Evolutionary conservation across 257 asterid genomes (phyloP), one percentile per base, ranked within the genome.

Genomic region (Thymus quinquecostatus): DNA sequence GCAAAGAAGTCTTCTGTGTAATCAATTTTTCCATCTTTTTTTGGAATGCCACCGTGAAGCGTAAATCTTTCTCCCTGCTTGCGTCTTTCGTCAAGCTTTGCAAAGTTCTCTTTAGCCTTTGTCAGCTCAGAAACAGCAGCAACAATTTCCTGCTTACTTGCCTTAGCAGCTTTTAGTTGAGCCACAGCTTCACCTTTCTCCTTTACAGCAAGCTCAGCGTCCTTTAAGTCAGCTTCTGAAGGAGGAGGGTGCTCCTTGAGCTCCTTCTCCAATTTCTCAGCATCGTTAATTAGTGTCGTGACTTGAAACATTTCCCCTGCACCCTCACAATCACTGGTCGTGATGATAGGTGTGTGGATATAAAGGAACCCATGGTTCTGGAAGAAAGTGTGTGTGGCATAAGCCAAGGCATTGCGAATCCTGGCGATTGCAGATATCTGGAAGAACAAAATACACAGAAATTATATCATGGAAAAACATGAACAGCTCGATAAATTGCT

Each of bases 221-320:
- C 87, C 56, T 82, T 41, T 48, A 84, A n/a, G 66, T 87, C 96
- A 10, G 84, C 76, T 65, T 83, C 95, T 38, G 91, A 83, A 70
- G 97, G 96, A 56, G 92, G 76, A 44, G 93, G 93, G 70, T 72
- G 81, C 68, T 86, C 92, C 72, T 80, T 88, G 76, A 95, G 78
- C 13, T 95, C 98, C 84, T 83, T 91, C 86, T 84, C 97, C 67
- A 88, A 66, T 74, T 83, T 91, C 68, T 95, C 99, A 3, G 89
- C 93, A 14, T 87, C 95, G 27, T 59, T 83, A 14, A 95, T 48
- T 57, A 92, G 48, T 49, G 96, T 86, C 33, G 99, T 91, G 76
- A 92, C 99, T 82, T 95, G 97, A 74, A 95, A 95, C 99, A 95
- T 95, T 87, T 95, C 99, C n/a, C 99, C 99, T 27, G 99, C 99